These are phyloP conservation scores for Sanghuangporus baumii DNA, from an alignment of 1,284 basidiomycete species.

Conservation along the genomic window DNA sequence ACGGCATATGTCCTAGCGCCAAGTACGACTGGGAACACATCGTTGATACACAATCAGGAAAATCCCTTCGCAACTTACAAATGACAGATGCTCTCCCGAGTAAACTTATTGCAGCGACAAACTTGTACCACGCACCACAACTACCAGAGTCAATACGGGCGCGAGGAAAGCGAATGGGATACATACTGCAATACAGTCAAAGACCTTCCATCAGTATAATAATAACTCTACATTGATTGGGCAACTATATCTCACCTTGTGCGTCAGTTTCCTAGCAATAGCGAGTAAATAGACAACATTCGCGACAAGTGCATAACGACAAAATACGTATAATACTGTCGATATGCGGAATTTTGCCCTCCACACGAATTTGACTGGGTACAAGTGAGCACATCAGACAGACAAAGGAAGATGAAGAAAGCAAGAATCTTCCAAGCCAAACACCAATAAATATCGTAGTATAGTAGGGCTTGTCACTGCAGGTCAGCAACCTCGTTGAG, in stretches of 20 bases:
- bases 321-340: conserved; percentile 31
- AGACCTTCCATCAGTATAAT: too few species aligned
- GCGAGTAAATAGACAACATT: conserved; percentile 31
- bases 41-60: not conserved
- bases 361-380: conserved; percentile 29
- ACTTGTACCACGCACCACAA: not conserved
- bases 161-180: not conserved
- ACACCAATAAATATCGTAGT: conserved; percentile 32
- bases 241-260: conserved; percentile 18
- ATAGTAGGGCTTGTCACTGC: conserved; percentile 20
- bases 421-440: conserved; percentile 23
- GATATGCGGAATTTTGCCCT: conserved; percentile 25
- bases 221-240: too few species aligned
- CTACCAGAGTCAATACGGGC: not conserved
- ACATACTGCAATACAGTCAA: too few species aligned
- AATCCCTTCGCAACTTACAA: not conserved
- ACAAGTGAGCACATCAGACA: not conserved
- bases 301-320: conserved; percentile 31
- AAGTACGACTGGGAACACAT: not conserved
- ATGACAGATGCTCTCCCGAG: conserved; percentile 1
- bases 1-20: not conserved
- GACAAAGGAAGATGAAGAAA: not conserved
- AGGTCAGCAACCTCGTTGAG: not conserved
- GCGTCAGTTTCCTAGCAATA: conserved; percentile 23
- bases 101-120: not conserved